Percentiles rank a stretch among this genome's conserved stretches.
phyloP scores from a whole-genome alignment of 2,329 filamentous ascomycete genomes.

The Zasmidium angulare region DNA sequence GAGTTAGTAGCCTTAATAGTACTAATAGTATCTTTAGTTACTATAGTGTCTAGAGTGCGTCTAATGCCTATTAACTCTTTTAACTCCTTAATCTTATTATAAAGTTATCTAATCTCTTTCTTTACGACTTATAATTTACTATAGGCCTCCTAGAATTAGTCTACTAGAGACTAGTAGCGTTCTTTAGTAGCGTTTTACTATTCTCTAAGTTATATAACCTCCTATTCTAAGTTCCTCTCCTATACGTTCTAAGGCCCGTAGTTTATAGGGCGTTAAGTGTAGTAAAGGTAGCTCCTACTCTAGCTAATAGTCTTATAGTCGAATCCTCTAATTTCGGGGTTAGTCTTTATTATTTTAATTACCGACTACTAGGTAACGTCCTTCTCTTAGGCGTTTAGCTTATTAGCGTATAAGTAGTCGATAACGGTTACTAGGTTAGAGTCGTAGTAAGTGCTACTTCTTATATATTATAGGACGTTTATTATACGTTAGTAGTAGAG shows the following conservation, averaged over 20 bases:
- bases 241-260: too few relatives aligned
- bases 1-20: not conserved
- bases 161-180: too few relatives aligned
- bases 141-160: not conserved
- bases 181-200: too few relatives aligned
- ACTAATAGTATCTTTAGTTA: not conserved
- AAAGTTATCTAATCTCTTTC: not conserved
- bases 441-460: not conserved
- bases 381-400: too few relatives aligned
- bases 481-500: not conserved
- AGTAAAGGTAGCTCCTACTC: not conserved
- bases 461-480: not conserved
- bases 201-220: not conserved
- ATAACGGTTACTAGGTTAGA: not conserved
- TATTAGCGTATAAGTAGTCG: not conserved
- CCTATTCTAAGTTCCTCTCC: not conserved
- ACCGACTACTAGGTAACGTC: not conserved
- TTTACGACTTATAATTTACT: not conserved
- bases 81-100: not conserved
- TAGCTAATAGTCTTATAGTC: not conserved
- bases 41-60: not conserved
- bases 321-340: not conserved
- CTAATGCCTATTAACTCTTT: not conserved
- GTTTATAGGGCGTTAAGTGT: not conserved
- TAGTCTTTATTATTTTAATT: not conserved